Conservation (phyloP, 495 filamentous ascomycete species). For the Parathielavia appendiculata region DNA sequence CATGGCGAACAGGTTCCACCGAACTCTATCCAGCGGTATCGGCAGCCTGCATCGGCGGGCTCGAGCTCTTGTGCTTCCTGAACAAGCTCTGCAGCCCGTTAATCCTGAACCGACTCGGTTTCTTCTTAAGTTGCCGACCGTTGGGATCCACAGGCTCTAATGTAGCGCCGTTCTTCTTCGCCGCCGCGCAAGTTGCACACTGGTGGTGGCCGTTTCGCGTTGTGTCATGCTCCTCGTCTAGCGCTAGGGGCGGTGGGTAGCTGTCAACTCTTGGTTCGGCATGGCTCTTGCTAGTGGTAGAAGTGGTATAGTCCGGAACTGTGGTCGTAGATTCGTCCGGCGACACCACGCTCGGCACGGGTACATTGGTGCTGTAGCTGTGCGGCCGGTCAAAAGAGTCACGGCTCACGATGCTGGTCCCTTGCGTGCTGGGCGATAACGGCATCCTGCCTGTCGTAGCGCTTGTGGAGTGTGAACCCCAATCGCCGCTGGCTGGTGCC, state of each 20-base stretch:
- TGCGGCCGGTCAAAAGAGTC: slow-evolving; percentile 43
- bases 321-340: slow-evolving; percentile 33
- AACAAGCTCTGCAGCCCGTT: slow-evolving; percentile 40
- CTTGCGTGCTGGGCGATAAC: slow-evolving; percentile 53
- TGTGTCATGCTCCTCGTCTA: slow-evolving; percentile 18
- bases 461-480: slow-evolving; percentile 52
- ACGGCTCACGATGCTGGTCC: slow-evolving; percentile 52
- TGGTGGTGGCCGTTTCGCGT: slow-evolving; percentile 9
- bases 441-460: slow-evolving; percentile 53
- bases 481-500: slow-evolving; percentile 43
- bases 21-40: slow-evolving; percentile 25
- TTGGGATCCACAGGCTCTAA: slow-evolving; percentile 26
- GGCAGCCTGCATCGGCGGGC: slow-evolving; percentile 33
- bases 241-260: slow-evolving; percentile 5
- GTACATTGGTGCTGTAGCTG: slow-evolving; percentile 26
- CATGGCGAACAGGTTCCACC: not conserved
- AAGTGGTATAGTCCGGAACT: slow-evolving; percentile 22
- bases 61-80: slow-evolving; percentile 40
- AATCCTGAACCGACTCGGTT: slow-evolving; percentile 45
- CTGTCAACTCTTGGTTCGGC: slow-evolving; percentile 16
- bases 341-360: slow-evolving; percentile 35
- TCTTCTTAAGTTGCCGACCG: slow-evolving; percentile 40
- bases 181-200: slow-evolving; percentile 14
- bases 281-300: slow-evolving; percentile 19
- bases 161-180: slow-evolving; percentile 23